phyloP scores from a whole-genome alignment of 2,329 filamentous ascomycete species.

The Diaporthe citri region DNA sequence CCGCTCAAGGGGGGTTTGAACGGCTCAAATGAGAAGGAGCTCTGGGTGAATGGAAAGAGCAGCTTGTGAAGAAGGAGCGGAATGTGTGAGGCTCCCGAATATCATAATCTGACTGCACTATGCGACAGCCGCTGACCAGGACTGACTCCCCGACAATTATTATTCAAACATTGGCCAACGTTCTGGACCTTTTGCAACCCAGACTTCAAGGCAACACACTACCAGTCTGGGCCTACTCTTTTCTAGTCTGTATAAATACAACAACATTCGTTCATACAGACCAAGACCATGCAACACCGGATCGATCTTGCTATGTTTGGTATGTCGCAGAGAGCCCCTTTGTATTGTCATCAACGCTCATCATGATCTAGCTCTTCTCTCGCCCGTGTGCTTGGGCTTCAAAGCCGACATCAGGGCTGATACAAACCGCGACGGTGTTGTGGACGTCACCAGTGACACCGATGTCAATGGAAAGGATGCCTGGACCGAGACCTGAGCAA shows the following conservation, averaged over 20 bases:
- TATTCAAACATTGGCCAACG: not conserved
- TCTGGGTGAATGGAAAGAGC: not conserved
- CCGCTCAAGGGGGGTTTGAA: rapidly evolving
- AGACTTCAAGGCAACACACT: not conserved
- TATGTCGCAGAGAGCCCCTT: not conserved
- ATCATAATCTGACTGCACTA: not conserved
- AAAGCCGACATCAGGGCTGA: slow-evolving; percentile 7
- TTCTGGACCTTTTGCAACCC: not conserved
- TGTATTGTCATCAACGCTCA: not conserved
- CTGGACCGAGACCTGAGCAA: not conserved
- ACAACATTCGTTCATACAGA: not conserved
- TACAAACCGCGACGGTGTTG: not conserved
- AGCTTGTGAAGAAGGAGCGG: not conserved
- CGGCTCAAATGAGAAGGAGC: not conserved
- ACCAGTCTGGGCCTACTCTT: not conserved
- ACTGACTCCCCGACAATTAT: not conserved
- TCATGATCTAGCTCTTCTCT: not conserved
- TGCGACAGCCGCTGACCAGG: too few species aligned
- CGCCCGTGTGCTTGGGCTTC: not conserved
- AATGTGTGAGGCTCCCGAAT: not conserved
- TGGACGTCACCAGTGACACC: not conserved
- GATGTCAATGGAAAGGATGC: not conserved
- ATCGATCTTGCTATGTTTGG: not conserved
- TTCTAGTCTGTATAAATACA: not conserved
- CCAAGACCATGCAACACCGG: not conserved